Evolutionary conservation across 2,329 filamentous ascomycete genomes (phyloP), one percentile per base, ranked within the genome.

Genomic region (Bipolaris victoriae): DNA sequence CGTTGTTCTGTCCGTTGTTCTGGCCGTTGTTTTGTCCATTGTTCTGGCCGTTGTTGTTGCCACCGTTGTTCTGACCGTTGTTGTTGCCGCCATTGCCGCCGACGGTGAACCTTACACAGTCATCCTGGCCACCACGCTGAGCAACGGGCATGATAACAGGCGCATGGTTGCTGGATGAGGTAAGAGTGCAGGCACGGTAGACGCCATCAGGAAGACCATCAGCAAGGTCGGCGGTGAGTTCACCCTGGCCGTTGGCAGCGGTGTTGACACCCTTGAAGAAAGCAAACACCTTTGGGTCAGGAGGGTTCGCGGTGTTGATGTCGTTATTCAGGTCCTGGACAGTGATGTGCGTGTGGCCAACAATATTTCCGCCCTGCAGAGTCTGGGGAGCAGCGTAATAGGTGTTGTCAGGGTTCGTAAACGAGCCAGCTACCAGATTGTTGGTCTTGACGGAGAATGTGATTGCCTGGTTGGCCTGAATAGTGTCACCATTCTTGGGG

Each of bases 251-350:
- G 57, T 84, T 75, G 36, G 80, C 82, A 20, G 67, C 75, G 59
- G 84, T 80, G 63, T 86, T 83, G 66, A 86, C 79, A 55, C 84
- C 84, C 75, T 84, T 85, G 79, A 86, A 86, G 74, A 84, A 86
- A 22, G 76, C 81, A 68, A 85, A 86, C 18, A 76, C 74, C 9
- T 79, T 65, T 45, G 80, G 63, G 57, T 80, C 66, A 41, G 76
- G 69, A 52, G 80, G 74, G 5, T 67, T 68, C 0, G 58, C 67
- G 1, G 77, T 69, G 40, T 76, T 77, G 40, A 78, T 54, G 33
- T 75, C 63, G 33, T 70, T 68, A 13, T 71, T 71, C 37, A 85
- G 69, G 39, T 81, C 76, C 66, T 86, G 83, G 18, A 85, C 77
- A 5, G 82, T 82, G 58, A 86, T 78, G 66, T 84, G 82, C 39